A percentile compares a stretch with the other conserved stretches of the same genome.
Evolutionary conservation across 768 basidiomycete species (phyloP).

Genomic region (Mycena belliarum): DNA sequence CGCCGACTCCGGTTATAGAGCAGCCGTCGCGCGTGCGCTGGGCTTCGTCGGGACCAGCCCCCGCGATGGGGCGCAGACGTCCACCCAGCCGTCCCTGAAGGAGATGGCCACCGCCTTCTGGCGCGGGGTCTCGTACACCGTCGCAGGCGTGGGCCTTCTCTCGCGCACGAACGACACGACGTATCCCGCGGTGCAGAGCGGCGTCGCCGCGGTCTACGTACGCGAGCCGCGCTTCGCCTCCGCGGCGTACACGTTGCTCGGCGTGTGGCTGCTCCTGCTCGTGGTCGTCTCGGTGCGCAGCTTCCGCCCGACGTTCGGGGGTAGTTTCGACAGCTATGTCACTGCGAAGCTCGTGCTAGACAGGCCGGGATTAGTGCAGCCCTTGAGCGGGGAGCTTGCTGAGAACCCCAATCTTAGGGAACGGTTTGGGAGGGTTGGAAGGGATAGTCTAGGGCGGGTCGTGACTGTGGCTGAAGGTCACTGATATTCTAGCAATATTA

Average conservation of each 20-base stretch:
- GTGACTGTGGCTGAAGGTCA: too few relatives aligned
- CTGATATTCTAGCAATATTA: too few relatives aligned
- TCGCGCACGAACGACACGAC: conserved; percentile 10
- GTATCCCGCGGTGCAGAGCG: conserved; percentile 10
- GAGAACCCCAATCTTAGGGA: neutral
- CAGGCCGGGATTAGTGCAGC: conserved; percentile 1
- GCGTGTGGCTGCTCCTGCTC: conserved; percentile 10
- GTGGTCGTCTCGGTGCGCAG: conserved; percentile 5
- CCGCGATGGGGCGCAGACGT: neutral
- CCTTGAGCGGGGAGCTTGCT: neutral
- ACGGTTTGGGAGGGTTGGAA: neutral
- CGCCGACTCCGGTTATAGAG: neutral
- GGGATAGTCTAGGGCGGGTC: neutral
- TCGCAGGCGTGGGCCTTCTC: conserved; percentile 13
- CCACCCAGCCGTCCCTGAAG: neutral
- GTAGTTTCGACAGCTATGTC: conserved; percentile 17
- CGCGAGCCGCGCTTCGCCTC: neutral
- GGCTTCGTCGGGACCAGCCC: neutral
- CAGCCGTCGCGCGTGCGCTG: neutral
- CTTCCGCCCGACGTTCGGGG: conserved; percentile 8
- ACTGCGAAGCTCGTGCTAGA: conserved; percentile 12
- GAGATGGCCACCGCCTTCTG: conserved; percentile 8
- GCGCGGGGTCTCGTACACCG: conserved; percentile 6
- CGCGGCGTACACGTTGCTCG: conserved; percentile 5
- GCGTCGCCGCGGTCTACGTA: conserved; percentile 6